A percentile compares a stretch with the other conserved stretches of the same genome.
Conservation (phyloP, 192 early-diverging fungal species). For the Linnemannia elongata region DNA sequence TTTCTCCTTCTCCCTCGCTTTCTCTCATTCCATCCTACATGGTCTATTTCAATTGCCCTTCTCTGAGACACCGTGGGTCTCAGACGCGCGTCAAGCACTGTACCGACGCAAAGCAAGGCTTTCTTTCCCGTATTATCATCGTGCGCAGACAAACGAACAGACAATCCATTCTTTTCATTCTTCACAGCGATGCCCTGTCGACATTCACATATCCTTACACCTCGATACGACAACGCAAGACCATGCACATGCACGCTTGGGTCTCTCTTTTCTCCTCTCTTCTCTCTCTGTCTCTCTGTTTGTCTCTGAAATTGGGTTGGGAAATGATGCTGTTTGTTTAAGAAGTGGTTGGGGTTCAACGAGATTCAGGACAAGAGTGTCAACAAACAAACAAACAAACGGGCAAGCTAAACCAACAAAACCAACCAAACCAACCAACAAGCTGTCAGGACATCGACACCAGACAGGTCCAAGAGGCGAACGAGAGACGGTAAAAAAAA, state of each 20-base stretch:
- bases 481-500: no score
- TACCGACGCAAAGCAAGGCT: neutral
- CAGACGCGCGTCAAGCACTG: neutral
- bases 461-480: neutral
- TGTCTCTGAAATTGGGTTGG: neutral
- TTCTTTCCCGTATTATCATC: neutral
- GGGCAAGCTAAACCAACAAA: neutral
- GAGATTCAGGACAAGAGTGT: neutral
- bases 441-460: neutral
- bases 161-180: neutral
- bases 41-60: conserved; percentile 4
- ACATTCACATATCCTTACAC: neutral
- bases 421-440: no score
- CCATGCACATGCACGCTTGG: conserved; percentile 14
- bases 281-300: neutral
- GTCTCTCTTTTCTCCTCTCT: conserved; percentile 2
- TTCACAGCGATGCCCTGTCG: neutral
- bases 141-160: neutral
- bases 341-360: neutral
- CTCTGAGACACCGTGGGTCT: neutral
- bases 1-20: neutral
- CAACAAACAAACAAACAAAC: neutral
- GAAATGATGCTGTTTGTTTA: conserved; percentile 5
- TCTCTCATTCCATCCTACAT: neutral
- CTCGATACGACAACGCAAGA: neutral